Conservation (phyloP, 139 green algal genomes). For the Closterium sp. region DNA sequence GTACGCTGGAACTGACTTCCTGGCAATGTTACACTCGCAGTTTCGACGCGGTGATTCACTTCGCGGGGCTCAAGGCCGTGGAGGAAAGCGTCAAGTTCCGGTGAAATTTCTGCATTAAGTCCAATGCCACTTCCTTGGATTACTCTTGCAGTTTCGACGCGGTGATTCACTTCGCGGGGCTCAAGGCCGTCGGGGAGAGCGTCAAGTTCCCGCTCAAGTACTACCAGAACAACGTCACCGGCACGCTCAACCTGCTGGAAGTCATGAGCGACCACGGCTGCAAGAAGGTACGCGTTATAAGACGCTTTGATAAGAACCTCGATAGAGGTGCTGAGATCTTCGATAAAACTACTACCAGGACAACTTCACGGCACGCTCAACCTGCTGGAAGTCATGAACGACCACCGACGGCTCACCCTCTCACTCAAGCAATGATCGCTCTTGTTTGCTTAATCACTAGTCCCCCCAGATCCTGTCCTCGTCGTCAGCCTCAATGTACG, state of each 20-base stretch:
- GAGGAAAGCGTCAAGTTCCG: slow-evolving; percentile 82
- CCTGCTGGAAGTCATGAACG: slow-evolving; percentile 78
- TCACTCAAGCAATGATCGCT: no score
- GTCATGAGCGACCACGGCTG: slow-evolving; percentile 66
- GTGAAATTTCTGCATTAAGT: background rate
- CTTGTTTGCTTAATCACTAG: no score
- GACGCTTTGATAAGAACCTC: no score
- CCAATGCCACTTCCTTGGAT: background rate
- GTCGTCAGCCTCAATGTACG: slow-evolving; percentile 94
- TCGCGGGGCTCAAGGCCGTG: slow-evolving; percentile 93
- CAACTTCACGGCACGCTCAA: slow-evolving; percentile 90
- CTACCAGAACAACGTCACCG: slow-evolving; percentile 96
- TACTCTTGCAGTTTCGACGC: slow-evolving; percentile 67
- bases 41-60: slow-evolving; percentile 88
- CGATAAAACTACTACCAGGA: slow-evolving; percentile 98
- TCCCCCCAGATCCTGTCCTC: slow-evolving; percentile 80
- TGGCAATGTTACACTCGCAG: background rate
- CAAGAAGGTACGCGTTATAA: slow-evolving; percentile 43
- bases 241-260: slow-evolving; percentile 81
- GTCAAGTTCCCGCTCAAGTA: slow-evolving; percentile 89
- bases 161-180: slow-evolving; percentile 92
- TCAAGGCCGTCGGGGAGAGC: slow-evolving; percentile 91
- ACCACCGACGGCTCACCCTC: no score
- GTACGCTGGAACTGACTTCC: background rate
- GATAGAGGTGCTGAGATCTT: no score